Evolutionary conservation across 441 rosid species (phyloP).

Genomic region (Gossypium gossypioides): DNA sequence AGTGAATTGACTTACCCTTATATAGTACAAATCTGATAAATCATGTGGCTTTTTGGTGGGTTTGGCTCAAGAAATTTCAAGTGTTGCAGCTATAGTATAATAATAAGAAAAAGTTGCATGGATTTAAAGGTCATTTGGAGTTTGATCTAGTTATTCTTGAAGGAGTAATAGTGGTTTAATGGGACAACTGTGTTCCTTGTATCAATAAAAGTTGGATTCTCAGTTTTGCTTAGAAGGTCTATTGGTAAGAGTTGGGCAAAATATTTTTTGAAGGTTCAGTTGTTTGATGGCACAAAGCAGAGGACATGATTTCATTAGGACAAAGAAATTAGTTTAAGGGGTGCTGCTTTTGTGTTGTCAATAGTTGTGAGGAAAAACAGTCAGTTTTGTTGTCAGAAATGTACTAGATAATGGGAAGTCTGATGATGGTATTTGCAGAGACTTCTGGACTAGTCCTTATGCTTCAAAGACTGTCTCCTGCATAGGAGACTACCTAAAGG

Average conservation of each 20-base stretch:
- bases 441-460: background rate
- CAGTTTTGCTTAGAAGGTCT: background rate
- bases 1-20: background rate
- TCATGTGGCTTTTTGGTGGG: background rate
- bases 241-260: background rate
- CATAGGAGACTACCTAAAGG: background rate
- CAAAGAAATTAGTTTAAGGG: background rate
- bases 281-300: background rate
- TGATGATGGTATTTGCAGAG: background rate
- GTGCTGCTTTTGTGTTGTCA: background rate
- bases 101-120: background rate
- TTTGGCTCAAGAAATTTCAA: background rate
- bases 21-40: background rate
- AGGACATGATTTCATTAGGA: background rate
- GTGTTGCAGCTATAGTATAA: background rate
- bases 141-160: slow-evolving; percentile 1
- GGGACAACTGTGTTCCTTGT: background rate
- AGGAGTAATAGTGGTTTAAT: background rate
- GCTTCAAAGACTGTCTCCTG: background rate
- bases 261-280: background rate
- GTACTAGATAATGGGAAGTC: background rate
- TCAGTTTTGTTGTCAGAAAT: background rate
- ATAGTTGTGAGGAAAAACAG: background rate
- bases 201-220: background rate
- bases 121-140: background rate